A percentile compares a stretch with the other conserved stretches of the same genome.
phyloP scores from a whole-genome alignment of 2,329 filamentous ascomycete species.

The Penicillium sp. region DNA sequence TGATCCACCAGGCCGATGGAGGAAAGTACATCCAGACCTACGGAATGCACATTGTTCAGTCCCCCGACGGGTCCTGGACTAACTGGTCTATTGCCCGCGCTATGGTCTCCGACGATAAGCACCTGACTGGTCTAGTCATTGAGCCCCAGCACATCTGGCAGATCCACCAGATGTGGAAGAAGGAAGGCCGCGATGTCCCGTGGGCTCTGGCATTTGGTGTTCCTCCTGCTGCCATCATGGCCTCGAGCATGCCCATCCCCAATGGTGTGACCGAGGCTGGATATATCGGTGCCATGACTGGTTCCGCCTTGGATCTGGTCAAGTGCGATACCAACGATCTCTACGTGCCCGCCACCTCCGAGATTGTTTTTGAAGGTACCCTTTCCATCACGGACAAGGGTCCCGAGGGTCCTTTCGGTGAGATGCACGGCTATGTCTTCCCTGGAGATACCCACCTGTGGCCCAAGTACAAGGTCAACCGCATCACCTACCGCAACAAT shows the following conservation, averaged over 20 bases:
- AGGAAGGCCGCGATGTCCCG: constrained; percentile 46
- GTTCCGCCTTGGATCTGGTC: constrained; percentile 47
- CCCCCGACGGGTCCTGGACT: constrained; percentile 49
- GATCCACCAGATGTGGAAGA: constrained; percentile 50
- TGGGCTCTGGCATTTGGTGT: constrained; percentile 51
- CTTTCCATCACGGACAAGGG: constrained; percentile 46
- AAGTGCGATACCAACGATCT: constrained; percentile 55
- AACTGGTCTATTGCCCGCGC: constrained; percentile 41
- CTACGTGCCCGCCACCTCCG: constrained; percentile 49
- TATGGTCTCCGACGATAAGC: constrained; percentile 49
- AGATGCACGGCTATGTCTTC: constrained; percentile 49
- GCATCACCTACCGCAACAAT: constrained; percentile 50
- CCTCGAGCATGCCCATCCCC: constrained; percentile 50
- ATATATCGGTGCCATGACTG: constrained; percentile 50
- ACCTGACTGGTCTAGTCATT: constrained; percentile 44
- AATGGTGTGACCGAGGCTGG: constrained; percentile 49
- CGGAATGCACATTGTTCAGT: constrained; percentile 50
- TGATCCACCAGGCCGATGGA: constrained; percentile 47
- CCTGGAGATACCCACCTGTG: constrained; percentile 39
- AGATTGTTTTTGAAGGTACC: constrained; percentile 54
- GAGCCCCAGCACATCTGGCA: constrained; percentile 49
- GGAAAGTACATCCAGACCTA: constrained; percentile 53
- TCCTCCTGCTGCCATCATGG: constrained; percentile 51
- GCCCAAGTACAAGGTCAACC: constrained; percentile 46
- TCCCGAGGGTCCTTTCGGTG: constrained; percentile 52